Base-by-base conservation (phyloP, 78 protist genomes). In the Polysphondylium violaceum region DNA sequence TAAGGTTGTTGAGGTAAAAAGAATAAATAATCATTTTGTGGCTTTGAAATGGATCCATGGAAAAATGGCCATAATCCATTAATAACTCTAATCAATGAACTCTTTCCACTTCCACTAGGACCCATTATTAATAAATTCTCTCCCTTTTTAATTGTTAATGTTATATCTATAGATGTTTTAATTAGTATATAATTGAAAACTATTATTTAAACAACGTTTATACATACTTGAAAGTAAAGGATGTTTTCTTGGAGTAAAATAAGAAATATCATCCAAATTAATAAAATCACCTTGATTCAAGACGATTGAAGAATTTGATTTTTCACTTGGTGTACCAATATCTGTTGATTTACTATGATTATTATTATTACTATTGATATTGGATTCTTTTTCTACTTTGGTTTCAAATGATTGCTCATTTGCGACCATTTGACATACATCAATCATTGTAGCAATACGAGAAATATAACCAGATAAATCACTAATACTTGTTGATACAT, bases 61-160 rank as follows among this genome's bases (percentile, higher is more conserved):
- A 64, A 92, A 47, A 74, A 85, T 53, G 95, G 92, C 95, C 95
- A 92, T 6, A 92, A 21, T 27, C 92, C 92, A 64, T 78, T 71
- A 38, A 92, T 75, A 40, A 74, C 23, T 21, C 92, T 44, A 53
- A 92, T 17, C 36, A 92, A 59, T 35, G 95, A 92, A 31, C 85
- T 56, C 85, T 92, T 92, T n/a, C 95, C 95, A 35, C 50, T 53
- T 6, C 95, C 95, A 71, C 90, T 92, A 38, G 92, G 92, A 6
- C 95, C 95, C 85, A 75, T 92, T 17, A 92, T 83, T 60, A 83
- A 61, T 58, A 79, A 31, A 53, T 65, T 83, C 5, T 44, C 65
- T 11, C 95, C 95, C 31, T 27, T 43, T 63, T 68, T 60, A 59
- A 92, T n/a, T 25, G 38, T 21, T 25, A 77, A 41, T 58, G 91